Conservation (phyloP, 129 eudicot species). For the Mikania micrantha region DNA sequence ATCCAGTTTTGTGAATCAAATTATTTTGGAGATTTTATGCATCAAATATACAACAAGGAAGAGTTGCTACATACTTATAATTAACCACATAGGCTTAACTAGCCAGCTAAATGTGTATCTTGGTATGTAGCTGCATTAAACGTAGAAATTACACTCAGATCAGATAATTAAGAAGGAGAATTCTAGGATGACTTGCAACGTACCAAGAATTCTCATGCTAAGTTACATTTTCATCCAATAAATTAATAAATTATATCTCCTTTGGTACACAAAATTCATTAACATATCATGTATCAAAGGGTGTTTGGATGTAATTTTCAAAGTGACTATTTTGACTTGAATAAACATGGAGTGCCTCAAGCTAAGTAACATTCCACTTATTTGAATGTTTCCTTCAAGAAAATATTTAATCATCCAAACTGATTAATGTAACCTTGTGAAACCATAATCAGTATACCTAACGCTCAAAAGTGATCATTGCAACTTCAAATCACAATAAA, state of each 20-base stretch:
- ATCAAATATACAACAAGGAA: neutral
- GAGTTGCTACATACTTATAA: constrained; percentile 64
- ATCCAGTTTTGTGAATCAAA: neutral
- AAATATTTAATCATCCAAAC: neutral
- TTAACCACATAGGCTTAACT: constrained; percentile 91
- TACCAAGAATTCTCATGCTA: neutral
- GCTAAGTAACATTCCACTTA: neutral
- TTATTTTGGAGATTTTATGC: neutral
- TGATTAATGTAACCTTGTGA: neutral
- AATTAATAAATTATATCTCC: neutral
- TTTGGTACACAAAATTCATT: neutral
- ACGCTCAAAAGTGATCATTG: neutral
- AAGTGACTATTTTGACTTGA: neutral
- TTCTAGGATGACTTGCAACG: neutral
- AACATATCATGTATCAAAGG: neutral
- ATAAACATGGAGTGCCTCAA: neutral
- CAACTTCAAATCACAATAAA: neutral
- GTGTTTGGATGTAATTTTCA: neutral
- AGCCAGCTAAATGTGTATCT: constrained; percentile 99
- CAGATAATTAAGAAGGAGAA: constrained; percentile 4
- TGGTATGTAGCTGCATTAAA: constrained; percentile 78
- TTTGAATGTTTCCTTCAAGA: neutral
- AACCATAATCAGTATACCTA: neutral
- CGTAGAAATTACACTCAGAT: constrained; percentile 10
- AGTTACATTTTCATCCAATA: neutral